phyloP scores from a whole-genome alignment of 2,329 filamentous ascomycete genomes.

The Colletotrichum acutatum region DNA sequence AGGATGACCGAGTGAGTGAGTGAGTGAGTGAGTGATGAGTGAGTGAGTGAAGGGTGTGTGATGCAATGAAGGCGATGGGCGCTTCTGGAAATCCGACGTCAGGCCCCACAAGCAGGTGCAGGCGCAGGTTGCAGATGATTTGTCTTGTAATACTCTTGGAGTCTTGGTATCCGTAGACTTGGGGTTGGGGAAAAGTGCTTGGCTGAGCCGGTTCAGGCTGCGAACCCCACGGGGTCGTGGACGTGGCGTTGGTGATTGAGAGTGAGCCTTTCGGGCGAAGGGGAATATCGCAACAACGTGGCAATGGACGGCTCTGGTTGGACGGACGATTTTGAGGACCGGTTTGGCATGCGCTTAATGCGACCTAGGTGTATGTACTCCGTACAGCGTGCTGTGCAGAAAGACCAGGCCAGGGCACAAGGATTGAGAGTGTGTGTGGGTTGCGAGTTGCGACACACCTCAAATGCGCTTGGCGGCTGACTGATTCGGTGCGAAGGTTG shows the following conservation, averaged over 20 bases:
- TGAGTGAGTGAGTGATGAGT: neutral
- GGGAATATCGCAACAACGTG: constrained; percentile 33
- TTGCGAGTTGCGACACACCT: constrained; percentile 9
- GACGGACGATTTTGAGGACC: constrained; percentile 34
- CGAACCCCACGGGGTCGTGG: constrained; percentile 31
- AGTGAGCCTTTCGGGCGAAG: constrained; percentile 39
- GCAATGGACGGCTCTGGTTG: constrained; percentile 33
- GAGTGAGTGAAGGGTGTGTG: constrained; percentile 14
- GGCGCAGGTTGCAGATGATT: neutral
- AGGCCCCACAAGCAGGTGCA: constrained; percentile 3
- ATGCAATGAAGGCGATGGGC: constrained; percentile 30
- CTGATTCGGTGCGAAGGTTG: constrained; percentile 11
- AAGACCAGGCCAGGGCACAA: neutral
- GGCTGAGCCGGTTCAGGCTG: constrained; percentile 18
- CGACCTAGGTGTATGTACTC: neutral
- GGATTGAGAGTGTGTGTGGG: neutral
- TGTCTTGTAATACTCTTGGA: neutral
- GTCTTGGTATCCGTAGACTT: neutral
- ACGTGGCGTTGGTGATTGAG: neutral
- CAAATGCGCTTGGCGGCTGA: constrained; percentile 27
- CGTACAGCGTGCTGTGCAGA: no score
- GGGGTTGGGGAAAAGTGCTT: neutral
- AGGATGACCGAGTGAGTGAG: neutral
- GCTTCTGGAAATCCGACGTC: constrained; percentile 29
- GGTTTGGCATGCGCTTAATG: constrained; percentile 36